Conservation (phyloP, 108 stramenopile genomes). For the Nitzschia palea region DNA sequence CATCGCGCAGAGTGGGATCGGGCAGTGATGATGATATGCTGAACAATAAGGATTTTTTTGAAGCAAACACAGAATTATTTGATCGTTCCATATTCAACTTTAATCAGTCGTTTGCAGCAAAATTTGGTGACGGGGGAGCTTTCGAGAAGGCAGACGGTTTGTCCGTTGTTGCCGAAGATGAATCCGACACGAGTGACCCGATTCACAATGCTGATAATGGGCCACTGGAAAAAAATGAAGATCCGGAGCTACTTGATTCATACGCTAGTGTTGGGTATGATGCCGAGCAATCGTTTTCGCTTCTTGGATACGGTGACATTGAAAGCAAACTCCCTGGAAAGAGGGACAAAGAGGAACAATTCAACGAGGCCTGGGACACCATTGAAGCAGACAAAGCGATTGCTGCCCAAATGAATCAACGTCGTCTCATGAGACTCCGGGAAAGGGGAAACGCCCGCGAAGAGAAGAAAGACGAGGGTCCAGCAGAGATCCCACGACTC, state of each 20-base stretch:
- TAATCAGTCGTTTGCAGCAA: conserved; percentile 2
- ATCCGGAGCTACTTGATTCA: background rate
- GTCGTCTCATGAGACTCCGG: conserved; percentile 15
- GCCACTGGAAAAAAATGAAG: conserved; percentile 1
- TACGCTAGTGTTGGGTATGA: background rate
- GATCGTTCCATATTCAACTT: conserved; percentile 24
- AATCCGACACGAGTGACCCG: background rate
- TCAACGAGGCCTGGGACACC: conserved; percentile 34
- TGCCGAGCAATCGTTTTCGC: conserved; percentile 9
- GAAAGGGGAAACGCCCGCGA: conserved; percentile 7
- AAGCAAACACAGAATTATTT: background rate
- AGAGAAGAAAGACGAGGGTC: conserved; percentile 11
- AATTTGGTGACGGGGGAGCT: background rate
- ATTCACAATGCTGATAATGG: background rate
- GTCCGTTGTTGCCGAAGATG: conserved; percentile 3
- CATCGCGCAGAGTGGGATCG: background rate
- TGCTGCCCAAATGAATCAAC: conserved; percentile 33
- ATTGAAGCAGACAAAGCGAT: conserved; percentile 26
- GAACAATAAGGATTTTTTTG: conserved; percentile 10
- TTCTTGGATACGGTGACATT: conserved; percentile 10
- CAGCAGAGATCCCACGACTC: conserved; percentile 22
- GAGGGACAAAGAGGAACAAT: conserved; percentile 22
- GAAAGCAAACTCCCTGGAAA: conserved; percentile 26
- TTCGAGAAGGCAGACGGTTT: background rate
- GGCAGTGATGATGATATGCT: background rate